These are phyloP conservation scores for Mucor piriformis DNA, from an alignment of 371 early-diverging fungal genomes.

Conservation along the genomic window DNA sequence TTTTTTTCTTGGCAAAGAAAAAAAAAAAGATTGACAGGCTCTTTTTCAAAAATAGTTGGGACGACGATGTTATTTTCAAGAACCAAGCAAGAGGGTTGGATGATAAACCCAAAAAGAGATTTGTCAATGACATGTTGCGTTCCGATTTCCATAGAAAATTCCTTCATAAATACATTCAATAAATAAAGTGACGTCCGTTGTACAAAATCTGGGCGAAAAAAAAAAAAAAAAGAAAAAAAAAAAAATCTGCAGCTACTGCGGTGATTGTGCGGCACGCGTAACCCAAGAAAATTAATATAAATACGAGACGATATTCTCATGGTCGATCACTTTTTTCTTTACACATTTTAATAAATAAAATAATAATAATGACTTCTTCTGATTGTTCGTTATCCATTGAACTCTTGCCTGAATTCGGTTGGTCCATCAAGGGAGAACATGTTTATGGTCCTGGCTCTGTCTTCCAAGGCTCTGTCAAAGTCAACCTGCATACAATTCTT, in stretches of 20 bases:
- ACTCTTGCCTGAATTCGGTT: conserved; percentile 30
- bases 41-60: conserved; percentile 61
- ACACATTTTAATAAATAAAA: background rate
- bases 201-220: background rate
- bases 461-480: conserved; percentile 31
- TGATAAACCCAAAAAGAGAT: conserved; percentile 88
- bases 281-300: background rate
- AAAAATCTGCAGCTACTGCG: background rate
- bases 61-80: conserved; percentile 96
- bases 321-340: conserved; percentile 1
- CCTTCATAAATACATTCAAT: conserved; percentile 87
- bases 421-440: conserved; percentile 21
- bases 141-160: conserved; percentile 96
- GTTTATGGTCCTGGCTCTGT: conserved; percentile 34
- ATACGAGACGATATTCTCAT: background rate
- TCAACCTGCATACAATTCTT: background rate
- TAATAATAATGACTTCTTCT: conserved; percentile 6
- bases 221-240: too few relatives aligned
- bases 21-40: too few relatives aligned
- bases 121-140: conserved; percentile 94
- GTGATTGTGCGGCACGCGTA: too few relatives aligned
- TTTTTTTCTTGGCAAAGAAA: conserved; percentile 2
- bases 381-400: conserved; percentile 14
- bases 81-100: conserved; percentile 91
- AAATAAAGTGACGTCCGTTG: conserved; percentile 9